Evolutionary conservation across 2,329 filamentous ascomycete species (phyloP), one percentile per base, ranked within the genome.

Genomic region (Colletotrichum coccodes): DNA sequence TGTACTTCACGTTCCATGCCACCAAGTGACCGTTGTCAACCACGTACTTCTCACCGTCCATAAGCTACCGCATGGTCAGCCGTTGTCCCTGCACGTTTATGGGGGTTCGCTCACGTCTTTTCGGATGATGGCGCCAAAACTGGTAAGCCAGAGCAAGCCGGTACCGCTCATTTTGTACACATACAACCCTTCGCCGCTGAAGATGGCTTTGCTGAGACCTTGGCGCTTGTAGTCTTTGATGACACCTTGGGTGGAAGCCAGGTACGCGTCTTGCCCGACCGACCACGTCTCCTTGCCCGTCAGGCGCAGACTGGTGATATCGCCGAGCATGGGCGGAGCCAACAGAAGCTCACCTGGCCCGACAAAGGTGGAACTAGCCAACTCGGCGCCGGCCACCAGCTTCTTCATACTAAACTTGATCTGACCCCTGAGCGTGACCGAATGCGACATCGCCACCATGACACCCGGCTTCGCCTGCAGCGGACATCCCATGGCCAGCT

Each of bases 1-100:
- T 87, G 76, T 98, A 99, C 76, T 97, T 94, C 76, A 93, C 95
- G 78, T 98, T 98, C 96, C 96, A 99, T 0, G 96, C 95, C 0
- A 98, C 94, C 1, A 98, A 86, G 74, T 98, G 94, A 3, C 94
- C 94, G 75, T 97, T 97, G 75, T 97, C 94, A 64, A 98, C 91
- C 72, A 96, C 94, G 80, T 98, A 98, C 73, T 92, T 92, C 78
- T 98, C 95, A 11, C 91, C 91, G 14, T 90, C 87, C 50, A 79
- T 80, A 32, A 91, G 83, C 85, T 87, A 53, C 16, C 14, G 14
- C 4, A 14, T 8, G 12, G 38, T 54, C 38, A 66, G 38, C 34
- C 8, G 23, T 21, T 12, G 59, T 12, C 58, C 75, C 30, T 30
- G 21, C 9, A 8, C 3, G 30, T 44, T 26, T 14, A 3, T 6